A percentile compares a stretch with the other conserved stretches of the same genome.
These are phyloP conservation scores for Tuber indicum DNA, from an alignment of 495 filamentous ascomycete genomes.

Conservation along the genomic window DNA sequence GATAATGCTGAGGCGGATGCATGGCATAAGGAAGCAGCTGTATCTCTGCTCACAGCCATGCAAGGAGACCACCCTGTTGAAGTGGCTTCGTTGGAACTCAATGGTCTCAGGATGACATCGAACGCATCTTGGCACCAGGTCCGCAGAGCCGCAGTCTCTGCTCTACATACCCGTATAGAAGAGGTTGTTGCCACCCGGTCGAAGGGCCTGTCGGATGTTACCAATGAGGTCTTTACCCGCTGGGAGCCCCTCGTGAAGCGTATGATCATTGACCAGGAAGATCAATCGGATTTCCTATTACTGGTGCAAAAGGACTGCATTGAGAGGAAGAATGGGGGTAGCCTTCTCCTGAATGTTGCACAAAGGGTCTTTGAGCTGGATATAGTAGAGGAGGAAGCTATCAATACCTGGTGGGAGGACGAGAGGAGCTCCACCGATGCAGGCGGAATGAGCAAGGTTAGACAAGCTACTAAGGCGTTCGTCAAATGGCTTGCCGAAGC, in stretches of 20 bases:
- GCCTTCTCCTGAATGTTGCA: constrained; percentile 62
- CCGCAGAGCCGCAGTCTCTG: constrained; percentile 73
- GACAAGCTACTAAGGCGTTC: constrained; percentile 65
- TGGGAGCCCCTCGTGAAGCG: constrained; percentile 48
- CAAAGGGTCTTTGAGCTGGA: constrained; percentile 80
- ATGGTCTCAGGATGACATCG: constrained; percentile 74
- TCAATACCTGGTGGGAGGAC: constrained; percentile 82
- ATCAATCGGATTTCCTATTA: constrained; percentile 79
- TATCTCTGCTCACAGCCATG: constrained; percentile 75
- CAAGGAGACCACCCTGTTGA: constrained; percentile 68
- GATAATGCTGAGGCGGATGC: constrained; percentile 55
- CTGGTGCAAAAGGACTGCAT: constrained; percentile 72
- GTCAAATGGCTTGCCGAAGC: constrained; percentile 81
- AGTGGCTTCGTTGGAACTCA: constrained; percentile 82
- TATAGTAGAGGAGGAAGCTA: constrained; percentile 80
- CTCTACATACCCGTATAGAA: constrained; percentile 73
- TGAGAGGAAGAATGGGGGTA: constrained; percentile 51
- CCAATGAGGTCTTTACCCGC: constrained; percentile 48
- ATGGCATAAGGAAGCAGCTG: constrained; percentile 83
- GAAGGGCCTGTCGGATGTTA: constrained; percentile 49
- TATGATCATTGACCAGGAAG: constrained; percentile 53
- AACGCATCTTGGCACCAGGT: constrained; percentile 85
- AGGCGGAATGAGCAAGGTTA: constrained; percentile 63
- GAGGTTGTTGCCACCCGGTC: constrained; percentile 56
- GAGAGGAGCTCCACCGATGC: constrained; percentile 52